Conservation (phyloP, 345 rosid species). For the Populus tremula region DNA sequence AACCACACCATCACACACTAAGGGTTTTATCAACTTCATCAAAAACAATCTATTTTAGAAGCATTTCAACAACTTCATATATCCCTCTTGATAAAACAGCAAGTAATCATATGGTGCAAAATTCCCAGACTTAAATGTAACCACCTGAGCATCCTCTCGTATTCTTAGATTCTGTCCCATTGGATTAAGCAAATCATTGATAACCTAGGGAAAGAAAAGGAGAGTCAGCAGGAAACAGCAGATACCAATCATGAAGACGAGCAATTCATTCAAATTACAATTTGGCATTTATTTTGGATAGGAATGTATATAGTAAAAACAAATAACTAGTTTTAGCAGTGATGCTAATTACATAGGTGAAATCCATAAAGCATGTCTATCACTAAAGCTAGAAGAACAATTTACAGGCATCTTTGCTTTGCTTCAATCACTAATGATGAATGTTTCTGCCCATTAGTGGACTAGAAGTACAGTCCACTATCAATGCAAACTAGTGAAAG, state of each 20-base stretch:
- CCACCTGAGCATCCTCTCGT: constrained; percentile 93
- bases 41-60: neutral
- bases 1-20: too few relatives aligned
- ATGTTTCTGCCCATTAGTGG: neutral
- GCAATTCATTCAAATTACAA: neutral
- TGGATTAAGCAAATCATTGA: constrained; percentile 89
- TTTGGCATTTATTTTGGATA: neutral
- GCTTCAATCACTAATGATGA: neutral
- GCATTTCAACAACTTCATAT: neutral
- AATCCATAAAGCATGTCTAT: neutral
- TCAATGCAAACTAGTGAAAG: neutral
- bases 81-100: neutral
- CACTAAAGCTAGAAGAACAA: neutral
- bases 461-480: neutral
- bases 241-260: neutral
- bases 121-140: neutral
- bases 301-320: neutral
- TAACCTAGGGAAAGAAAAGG: constrained; percentile 48
- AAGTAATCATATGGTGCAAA: neutral
- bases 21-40: too few relatives aligned
- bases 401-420: neutral
- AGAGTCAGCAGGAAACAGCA: neutral
- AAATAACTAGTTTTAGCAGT: neutral
- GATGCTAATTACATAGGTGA: neutral
- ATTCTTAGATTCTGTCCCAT: constrained; percentile 84